A percentile compares a stretch with the other conserved stretches of the same genome.
Evolutionary conservation across 768 basidiomycete species (phyloP).

Genomic region (Pulveroboletus sp.): DNA sequence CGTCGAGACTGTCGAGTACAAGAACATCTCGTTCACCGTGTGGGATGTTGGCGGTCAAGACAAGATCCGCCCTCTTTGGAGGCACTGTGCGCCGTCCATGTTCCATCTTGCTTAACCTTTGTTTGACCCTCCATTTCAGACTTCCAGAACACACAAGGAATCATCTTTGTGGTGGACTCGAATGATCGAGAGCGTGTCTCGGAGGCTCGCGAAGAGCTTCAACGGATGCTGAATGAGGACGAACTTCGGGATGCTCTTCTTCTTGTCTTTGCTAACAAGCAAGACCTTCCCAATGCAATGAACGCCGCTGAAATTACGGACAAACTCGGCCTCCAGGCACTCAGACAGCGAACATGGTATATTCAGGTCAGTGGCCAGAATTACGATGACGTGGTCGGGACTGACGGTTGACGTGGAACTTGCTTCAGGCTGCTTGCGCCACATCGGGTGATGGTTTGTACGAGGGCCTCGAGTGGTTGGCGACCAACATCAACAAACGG

Average conservation of each 20-base stretch:
- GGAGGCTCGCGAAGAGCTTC: conserved; percentile 97
- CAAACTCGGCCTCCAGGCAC: conserved; percentile 96
- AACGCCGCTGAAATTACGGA: conserved; percentile 99
- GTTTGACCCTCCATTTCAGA: conserved; percentile 46
- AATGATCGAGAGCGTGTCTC: conserved; percentile 99
- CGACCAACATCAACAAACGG: conserved; percentile 77
- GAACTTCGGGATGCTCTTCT: conserved; percentile 98
- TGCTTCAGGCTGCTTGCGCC: conserved; percentile 84
- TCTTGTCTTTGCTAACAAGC: conserved; percentile 99
- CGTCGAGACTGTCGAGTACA: conserved; percentile 99
- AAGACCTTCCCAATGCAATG: conserved; percentile 99
- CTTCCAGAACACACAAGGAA: conserved; percentile 99
- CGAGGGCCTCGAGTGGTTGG: conserved; percentile 97
- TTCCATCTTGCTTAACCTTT: conserved; percentile 6
- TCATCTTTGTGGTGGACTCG: conserved; percentile 99
- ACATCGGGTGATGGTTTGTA: conserved; percentile 98
- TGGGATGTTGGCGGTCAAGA: conserved; percentile 99
- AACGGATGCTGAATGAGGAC: conserved; percentile 99
- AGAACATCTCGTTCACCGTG: conserved; percentile 99
- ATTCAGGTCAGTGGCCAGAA: conserved; percentile 64
- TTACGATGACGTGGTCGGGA: not conserved
- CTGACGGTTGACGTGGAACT: conserved; percentile 14
- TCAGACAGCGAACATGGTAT: conserved; percentile 97
- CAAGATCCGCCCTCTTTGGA: conserved; percentile 99
- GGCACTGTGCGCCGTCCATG: conserved; percentile 78